Evolutionary conservation across 805 yeast genomes (phyloP).

Genomic region (Wickerhamiella kurtzmanii): DNA sequence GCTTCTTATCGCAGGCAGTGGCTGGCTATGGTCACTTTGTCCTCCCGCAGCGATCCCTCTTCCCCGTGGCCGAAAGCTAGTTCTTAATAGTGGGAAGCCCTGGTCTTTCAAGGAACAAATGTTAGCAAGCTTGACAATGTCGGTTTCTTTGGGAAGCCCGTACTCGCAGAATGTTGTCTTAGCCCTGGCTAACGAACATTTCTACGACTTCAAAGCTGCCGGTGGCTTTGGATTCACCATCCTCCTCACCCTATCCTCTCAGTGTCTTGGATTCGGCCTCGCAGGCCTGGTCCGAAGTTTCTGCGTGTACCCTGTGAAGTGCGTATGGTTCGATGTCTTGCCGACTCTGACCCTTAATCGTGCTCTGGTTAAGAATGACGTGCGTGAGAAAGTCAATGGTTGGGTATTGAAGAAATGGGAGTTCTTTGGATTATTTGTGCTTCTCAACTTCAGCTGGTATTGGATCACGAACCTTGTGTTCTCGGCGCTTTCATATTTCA

Average conservation of each 20-base stretch:
- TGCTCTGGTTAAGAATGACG: slow-evolving; percentile 31
- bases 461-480: slow-evolving; percentile 58
- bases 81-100: slow-evolving; percentile 9
- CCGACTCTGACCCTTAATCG: slow-evolving; percentile 38
- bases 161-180: slow-evolving; percentile 33
- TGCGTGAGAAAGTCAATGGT: slow-evolving; percentile 37
- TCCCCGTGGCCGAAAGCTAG: slow-evolving; percentile 5
- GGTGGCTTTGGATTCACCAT: slow-evolving; percentile 37
- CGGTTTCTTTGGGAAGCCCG: slow-evolving; percentile 17
- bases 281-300: slow-evolving; percentile 52
- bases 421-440: slow-evolving; percentile 35
- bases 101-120: slow-evolving; percentile 13
- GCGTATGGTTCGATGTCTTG: slow-evolving; percentile 41
- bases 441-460: slow-evolving; percentile 39
- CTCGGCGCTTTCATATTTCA: slow-evolving; percentile 46
- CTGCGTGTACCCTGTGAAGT: slow-evolving; percentile 36
- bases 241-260: slow-evolving; percentile 39
- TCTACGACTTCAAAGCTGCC: slow-evolving; percentile 11
- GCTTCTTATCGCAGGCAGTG: slow-evolving; percentile 47
- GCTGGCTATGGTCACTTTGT: slow-evolving; percentile 30
- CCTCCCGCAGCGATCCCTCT: slow-evolving; percentile 5
- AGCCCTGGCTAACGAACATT: slow-evolving; percentile 20
- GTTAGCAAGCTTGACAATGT: slow-evolving; percentile 33
- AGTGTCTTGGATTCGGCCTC: slow-evolving; percentile 51
- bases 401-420: slow-evolving; percentile 43